These are phyloP conservation scores for Echeveria elegans DNA, from an alignment of 164 flowering plant genomes.

Conservation along the genomic window DNA sequence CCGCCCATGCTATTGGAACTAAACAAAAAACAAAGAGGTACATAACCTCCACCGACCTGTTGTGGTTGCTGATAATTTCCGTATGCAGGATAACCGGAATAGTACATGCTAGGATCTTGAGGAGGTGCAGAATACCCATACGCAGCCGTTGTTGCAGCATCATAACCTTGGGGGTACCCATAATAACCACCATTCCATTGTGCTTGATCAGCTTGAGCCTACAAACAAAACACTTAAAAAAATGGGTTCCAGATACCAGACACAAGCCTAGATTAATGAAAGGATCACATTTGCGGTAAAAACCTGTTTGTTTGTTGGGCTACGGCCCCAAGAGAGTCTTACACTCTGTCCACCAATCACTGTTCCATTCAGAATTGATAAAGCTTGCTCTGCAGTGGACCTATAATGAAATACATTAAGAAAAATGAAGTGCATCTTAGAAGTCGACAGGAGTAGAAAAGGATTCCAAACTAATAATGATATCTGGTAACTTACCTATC, in stretches of 20 bases:
- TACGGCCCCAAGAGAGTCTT: constrained; percentile 86
- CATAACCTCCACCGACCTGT: constrained; percentile 34
- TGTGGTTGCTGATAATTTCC: constrained; percentile 68
- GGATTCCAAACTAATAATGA: too few relatives aligned
- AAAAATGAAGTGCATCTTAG: too few relatives aligned
- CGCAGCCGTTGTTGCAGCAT: constrained; percentile 19
- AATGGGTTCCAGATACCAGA: background rate
- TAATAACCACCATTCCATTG: constrained; percentile 67
- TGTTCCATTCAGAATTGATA: constrained; percentile 50
- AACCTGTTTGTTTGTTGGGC: constrained; percentile 78
- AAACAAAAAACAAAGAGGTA: background rate
- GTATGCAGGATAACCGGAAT: constrained; percentile 64
- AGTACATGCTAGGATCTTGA: constrained; percentile 76
- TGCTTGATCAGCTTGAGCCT: constrained; percentile 49
- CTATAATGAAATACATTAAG: constrained; percentile 19
- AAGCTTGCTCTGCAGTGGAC: constrained; percentile 67
- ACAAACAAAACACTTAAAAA: constrained; percentile 12
- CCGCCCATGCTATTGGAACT: too few relatives aligned
- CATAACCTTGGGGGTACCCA: constrained; percentile 68
- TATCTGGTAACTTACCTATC: constrained; percentile 35
- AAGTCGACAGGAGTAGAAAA: background rate
- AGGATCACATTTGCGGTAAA: background rate
- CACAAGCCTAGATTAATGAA: background rate
- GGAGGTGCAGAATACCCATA: constrained; percentile 62
- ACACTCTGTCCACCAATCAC: constrained; percentile 53